Evolutionary conservation across 2,329 filamentous ascomycete genomes (phyloP), one percentile per base, ranked within the genome.

Genomic region (Cryphonectria radicalis): DNA sequence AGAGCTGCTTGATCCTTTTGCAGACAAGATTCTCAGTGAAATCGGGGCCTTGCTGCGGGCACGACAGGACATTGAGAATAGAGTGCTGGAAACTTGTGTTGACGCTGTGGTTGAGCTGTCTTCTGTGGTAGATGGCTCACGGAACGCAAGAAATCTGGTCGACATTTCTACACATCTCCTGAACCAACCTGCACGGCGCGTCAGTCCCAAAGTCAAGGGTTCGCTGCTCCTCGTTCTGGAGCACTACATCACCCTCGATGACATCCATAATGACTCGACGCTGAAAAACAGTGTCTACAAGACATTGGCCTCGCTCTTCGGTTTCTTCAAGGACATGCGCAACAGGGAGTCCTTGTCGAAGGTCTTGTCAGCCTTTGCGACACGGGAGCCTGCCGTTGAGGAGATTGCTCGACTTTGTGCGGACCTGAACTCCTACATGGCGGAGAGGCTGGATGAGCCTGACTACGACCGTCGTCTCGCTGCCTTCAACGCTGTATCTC

Each of bases 391-490:
- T 5, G 85, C 87, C 0, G 83, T 95, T 0, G 78, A 82, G 35
- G 86, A 90, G 68, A 86, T 94, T 70, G 91, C 94, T 2, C 82
- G 83, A 7, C 84, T 98, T 3, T 97, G 94, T 76, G 83, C 87
- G 40, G 91, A 93, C 73, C 85, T 99, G 68, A 98, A 99, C 77
- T 91, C 96, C 0, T 94, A 92, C 76, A 90, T 89, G 0, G 84
- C 85, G 63, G 88, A 87, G 37, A 90, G 90, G 62, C 85, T 99
- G 28, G 93, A 96, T 76, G 93, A 97, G 77, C 92, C 94, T 1
- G 93, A 98, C 81, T 98, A 97, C 78, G 93, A 97, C 75, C 89
- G 88, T 70, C 91, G 96, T 22, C 86, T 97, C 7, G 83, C 86
- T 63, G 94, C 94, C 3, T 98, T 96, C 81, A 90, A 87, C 71